Base-by-base conservation (phyloP, 495 filamentous ascomycete genomes). In the Penicillium crystallinum region DNA sequence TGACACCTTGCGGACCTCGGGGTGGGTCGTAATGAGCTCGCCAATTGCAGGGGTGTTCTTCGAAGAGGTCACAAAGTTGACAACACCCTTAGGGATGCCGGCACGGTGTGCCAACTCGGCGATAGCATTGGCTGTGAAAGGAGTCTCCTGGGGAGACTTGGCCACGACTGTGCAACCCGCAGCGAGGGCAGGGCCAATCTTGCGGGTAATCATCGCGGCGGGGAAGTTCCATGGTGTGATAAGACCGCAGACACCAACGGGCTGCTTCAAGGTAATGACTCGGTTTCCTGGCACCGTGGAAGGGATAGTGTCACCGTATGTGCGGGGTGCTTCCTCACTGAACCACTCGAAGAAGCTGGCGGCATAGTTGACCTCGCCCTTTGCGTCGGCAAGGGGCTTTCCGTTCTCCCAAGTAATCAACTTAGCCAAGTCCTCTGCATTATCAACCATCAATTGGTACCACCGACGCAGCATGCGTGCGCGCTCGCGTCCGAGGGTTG, bases 221-320 rank as follows among this genome's bases (percentile, higher is more conserved):
- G 91, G 91, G 70, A 95, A 96, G 72, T 96, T 96, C 91, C 91
- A 96, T 21, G 93, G 93, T 18, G 93, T 97, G 65, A 98, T 96
- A 29, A 98, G 74, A 11, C 90, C 92, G 61, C 89, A 95, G 11
- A 98, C 92, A 55, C 93, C 93, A 39, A 97, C 82, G 6, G 93
- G 92, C 69, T 97, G 84, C 67, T 88, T 89, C 19, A 88, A 64
- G 0, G 88, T 92, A 25, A 88, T 78, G 2, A 91, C 77, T n/a
- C 89, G 78, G 72, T 90, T 91, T 0, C 81, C 83, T 0, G 84
- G 69, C 6, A 85, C 69, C 8, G 81, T 79, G 18, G 86, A 75
- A 8, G 86, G 82, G 53, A 96, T 95, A 18, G 86, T 89, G 50
- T 85, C 84, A 7, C 87, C 87, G 61, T 89, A 84, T 1, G 72